phyloP scores from a whole-genome alignment of 257 asterid species.

The Rehmannia glutinosa region DNA sequence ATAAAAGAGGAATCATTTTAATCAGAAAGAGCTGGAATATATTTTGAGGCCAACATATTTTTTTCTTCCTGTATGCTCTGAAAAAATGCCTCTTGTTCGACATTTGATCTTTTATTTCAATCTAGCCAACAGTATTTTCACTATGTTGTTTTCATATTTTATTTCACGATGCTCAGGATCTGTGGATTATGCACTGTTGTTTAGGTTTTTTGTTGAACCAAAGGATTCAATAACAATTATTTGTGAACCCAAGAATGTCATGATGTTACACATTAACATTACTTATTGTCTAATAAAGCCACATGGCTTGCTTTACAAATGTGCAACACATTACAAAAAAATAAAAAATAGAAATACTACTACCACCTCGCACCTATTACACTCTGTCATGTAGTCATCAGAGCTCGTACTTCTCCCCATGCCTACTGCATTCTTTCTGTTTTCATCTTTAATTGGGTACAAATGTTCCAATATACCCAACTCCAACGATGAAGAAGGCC shows the following conservation, averaged over 20 bases:
- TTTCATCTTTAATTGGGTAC: conserved; percentile 42
- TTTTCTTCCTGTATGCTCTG: not conserved
- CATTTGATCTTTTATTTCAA: too few relatives aligned
- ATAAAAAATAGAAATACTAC: not conserved
- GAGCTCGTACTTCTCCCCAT: not conserved
- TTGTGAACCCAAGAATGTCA: not conserved
- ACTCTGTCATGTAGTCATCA: conserved; percentile 3
- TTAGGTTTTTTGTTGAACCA: not conserved
- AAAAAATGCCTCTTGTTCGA: not conserved
- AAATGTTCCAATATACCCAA: conserved; percentile 69
- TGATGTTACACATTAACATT: not conserved
- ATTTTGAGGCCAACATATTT: too few relatives aligned
- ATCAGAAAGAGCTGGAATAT: too few relatives aligned
- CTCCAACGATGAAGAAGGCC: conserved; percentile 71
- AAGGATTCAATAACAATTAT: conserved; percentile 3
- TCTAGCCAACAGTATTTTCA: too few relatives aligned
- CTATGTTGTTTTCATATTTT: too few relatives aligned
- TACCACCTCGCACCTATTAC: conserved; percentile 5
- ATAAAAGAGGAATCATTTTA: too few relatives aligned
- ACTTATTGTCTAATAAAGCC: conserved; percentile 8
- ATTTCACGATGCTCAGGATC: too few relatives aligned
- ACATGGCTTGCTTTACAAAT: not conserved
- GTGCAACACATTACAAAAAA: conserved; percentile 2
- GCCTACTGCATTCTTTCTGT: not conserved
- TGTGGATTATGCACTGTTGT: not conserved